phyloP scores from a whole-genome alignment of 257 asterid genomes.

The Capsicum rhomboideum region DNA sequence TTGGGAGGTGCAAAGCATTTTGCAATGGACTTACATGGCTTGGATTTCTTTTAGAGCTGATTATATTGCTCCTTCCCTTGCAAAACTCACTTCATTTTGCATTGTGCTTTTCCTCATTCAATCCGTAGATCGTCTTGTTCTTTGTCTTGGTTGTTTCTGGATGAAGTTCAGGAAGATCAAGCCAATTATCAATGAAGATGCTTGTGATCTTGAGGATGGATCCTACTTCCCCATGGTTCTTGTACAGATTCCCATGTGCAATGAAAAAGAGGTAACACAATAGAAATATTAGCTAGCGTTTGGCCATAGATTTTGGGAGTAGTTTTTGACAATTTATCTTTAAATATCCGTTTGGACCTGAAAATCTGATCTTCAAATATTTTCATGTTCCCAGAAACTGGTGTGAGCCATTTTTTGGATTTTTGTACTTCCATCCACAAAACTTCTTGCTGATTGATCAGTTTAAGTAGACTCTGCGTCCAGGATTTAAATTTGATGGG shows the following conservation, averaged over 20 bases:
- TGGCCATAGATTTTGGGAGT: neutral
- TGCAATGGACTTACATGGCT: constrained; percentile 61
- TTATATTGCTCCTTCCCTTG: constrained; percentile 58
- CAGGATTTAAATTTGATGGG: too few relatives aligned
- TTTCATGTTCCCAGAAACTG: too few relatives aligned
- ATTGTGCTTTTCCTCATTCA: constrained; percentile 72
- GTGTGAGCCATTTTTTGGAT: too few relatives aligned
- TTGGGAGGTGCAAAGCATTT: constrained; percentile 60
- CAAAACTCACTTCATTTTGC: constrained; percentile 52
- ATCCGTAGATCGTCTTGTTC: constrained; percentile 61
- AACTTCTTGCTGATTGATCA: neutral
- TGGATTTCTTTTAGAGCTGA: constrained; percentile 68
- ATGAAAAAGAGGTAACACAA: constrained; percentile 72
- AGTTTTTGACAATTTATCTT: neutral
- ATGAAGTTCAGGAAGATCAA: constrained; percentile 50
- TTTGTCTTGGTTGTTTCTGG: constrained; percentile 78
- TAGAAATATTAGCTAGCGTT: neutral
- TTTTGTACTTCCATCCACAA: too few relatives aligned
- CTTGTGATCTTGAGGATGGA: constrained; percentile 51
- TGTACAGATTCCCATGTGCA: constrained; percentile 95
- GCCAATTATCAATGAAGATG: constrained; percentile 37
- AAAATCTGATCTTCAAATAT: too few relatives aligned
- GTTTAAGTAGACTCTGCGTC: neutral
- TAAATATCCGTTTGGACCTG: neutral
- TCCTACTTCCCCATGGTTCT: constrained; percentile 75